Percentiles rank a stretch among this genome's conserved stretches.
Conservation (phyloP, 1,284 basidiomycete genomes). For the Sporisorium scitamineum region DNA sequence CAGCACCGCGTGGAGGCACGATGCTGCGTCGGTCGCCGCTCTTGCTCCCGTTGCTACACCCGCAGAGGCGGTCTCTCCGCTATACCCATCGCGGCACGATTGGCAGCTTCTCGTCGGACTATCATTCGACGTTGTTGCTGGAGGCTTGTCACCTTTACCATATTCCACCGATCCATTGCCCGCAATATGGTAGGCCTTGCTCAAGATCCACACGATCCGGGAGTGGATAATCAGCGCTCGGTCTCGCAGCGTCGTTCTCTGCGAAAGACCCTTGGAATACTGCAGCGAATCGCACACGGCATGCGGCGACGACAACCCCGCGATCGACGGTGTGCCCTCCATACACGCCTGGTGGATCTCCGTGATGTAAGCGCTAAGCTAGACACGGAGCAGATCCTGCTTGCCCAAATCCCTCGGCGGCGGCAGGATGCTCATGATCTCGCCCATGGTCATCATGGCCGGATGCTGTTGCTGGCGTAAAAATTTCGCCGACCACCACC, state of each 20-base stretch:
- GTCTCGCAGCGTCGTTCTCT: constrained; percentile 33
- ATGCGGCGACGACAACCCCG: constrained; percentile 21
- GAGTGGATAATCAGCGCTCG: constrained; percentile 33
- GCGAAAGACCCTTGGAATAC: constrained; percentile 23
- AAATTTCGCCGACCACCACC: constrained; percentile 46
- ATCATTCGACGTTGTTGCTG: background rate
- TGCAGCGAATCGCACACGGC: constrained; percentile 38
- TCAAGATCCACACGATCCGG: constrained; percentile 34
- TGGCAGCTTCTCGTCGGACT: constrained; percentile 22
- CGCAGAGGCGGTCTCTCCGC: background rate
- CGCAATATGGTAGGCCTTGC: constrained; percentile 36
- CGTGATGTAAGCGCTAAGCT: constrained; percentile 40
- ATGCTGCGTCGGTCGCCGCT: constrained; percentile 15
- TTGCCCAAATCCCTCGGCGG: constrained; percentile 39
- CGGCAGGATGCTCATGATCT: constrained; percentile 42
- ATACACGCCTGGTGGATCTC: constrained; percentile 42
- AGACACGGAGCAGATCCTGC: constrained; percentile 41
- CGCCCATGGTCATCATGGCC: constrained; percentile 45
- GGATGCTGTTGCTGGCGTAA: constrained; percentile 40
- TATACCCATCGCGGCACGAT: constrained; percentile 20
- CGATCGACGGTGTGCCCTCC: constrained; percentile 35
- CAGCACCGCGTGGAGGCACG: constrained; percentile 18
- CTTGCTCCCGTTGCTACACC: background rate
- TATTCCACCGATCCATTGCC: constrained; percentile 17
- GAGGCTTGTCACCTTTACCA: constrained; percentile 7